Conservation (phyloP, 108 stramenopile genomes). For the Skeletonema menzelii region DNA sequence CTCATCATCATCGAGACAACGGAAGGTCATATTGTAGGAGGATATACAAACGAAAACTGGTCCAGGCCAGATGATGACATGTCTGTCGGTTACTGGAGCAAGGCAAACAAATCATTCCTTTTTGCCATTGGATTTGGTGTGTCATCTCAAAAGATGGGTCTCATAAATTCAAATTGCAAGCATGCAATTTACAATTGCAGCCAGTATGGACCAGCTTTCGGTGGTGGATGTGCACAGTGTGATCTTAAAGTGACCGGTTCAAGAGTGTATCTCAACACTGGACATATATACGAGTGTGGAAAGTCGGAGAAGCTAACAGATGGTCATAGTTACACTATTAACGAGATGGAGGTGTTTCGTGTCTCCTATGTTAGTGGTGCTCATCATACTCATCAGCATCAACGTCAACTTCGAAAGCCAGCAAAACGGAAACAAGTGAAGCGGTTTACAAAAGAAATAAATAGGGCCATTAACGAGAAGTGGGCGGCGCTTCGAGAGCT, state of each 20-base stretch:
- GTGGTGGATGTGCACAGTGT: slow-evolving; percentile 9
- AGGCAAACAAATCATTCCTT: slow-evolving; percentile 25
- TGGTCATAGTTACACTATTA: background rate
- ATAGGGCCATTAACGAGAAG: slow-evolving; percentile 13
- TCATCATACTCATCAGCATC: slow-evolving; percentile 1
- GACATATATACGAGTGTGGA: slow-evolving; percentile 5
- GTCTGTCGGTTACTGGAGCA: background rate
- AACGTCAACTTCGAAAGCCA: background rate
- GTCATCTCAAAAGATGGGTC: slow-evolving; percentile 17
- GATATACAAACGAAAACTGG: slow-evolving; percentile 13
- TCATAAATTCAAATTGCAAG: background rate
- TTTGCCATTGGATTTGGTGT: slow-evolving; percentile 14
- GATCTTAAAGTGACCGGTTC: slow-evolving; percentile 12
- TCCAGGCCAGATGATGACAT: background rate
- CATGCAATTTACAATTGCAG: slow-evolving; percentile 5
- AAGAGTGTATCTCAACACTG: background rate
- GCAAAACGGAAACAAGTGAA: background rate
- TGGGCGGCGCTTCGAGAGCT: slow-evolving; percentile 10
- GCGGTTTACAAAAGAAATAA: slow-evolving; percentile 14
- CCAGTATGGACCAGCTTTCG: slow-evolving; percentile 13
- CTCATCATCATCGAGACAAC: slow-evolving; percentile 18
- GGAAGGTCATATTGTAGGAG: slow-evolving; percentile 9
- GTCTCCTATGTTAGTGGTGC: background rate
- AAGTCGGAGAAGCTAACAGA: background rate
- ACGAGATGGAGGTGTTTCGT: slow-evolving; percentile 26